phyloP scores from a whole-genome alignment of 2,329 filamentous ascomycete species.

The Chaetomiaceae sp. region DNA sequence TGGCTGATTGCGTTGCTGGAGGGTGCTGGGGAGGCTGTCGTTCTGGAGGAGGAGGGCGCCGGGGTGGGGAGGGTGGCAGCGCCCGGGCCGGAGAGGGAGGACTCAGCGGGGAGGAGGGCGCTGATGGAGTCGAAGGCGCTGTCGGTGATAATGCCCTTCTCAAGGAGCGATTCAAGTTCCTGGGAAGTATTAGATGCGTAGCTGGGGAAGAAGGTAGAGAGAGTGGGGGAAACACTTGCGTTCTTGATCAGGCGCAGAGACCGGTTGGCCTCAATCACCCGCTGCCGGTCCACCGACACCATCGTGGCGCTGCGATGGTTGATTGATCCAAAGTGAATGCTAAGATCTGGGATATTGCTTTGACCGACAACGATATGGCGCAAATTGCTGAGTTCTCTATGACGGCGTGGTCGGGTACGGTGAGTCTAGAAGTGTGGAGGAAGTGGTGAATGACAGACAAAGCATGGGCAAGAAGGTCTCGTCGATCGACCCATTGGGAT shows the following conservation, averaged over 20 bases:
- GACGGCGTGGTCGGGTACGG: too few relatives aligned
- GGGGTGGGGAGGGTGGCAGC: constrained; percentile 18
- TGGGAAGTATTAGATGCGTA: constrained; percentile 34
- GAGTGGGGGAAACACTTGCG: constrained; percentile 39
- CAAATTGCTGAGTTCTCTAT: too few relatives aligned
- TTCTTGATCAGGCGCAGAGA: constrained; percentile 83
- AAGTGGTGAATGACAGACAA: too few relatives aligned
- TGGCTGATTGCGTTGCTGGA: constrained; percentile 35
- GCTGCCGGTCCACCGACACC: constrained; percentile 48
- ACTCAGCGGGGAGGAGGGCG: constrained; percentile 66
- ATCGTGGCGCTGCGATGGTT: constrained; percentile 33
- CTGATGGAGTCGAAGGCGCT: constrained; percentile 70
- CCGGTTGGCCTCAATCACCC: constrained; percentile 67
- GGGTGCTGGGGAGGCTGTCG: constrained; percentile 27
- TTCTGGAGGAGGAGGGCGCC: constrained; percentile 13
- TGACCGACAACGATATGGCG: too few relatives aligned
- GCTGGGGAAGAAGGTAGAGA: neutral
- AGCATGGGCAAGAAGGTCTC: too few relatives aligned
- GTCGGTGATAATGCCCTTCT: constrained; percentile 71
- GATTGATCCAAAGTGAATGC: too few relatives aligned
- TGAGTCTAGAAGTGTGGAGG: too few relatives aligned
- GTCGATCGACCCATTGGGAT: too few relatives aligned
- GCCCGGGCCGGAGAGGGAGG: constrained; percentile 48
- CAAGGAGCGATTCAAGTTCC: constrained; percentile 87
- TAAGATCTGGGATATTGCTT: too few relatives aligned